Percentiles rank a stretch among this genome's conserved stretches.
phyloP scores from a whole-genome alignment of 306 rosid genomes.

The Cucurbita moschata region DNA sequence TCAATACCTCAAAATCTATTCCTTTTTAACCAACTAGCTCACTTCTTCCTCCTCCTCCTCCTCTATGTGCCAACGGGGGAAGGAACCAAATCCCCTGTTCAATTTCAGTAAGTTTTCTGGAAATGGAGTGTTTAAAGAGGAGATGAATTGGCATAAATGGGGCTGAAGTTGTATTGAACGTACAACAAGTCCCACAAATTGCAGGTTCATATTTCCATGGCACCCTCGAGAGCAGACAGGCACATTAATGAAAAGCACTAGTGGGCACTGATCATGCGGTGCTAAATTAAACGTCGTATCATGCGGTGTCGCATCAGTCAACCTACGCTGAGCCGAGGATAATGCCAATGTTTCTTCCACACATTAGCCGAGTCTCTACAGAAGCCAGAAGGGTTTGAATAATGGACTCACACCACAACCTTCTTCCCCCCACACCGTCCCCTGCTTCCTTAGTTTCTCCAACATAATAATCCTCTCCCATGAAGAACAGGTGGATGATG shows the following conservation, averaged over 20 bases:
- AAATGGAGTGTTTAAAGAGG: neutral
- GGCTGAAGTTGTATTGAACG: slow-evolving; percentile 23
- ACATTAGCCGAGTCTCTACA: slow-evolving; percentile 13
- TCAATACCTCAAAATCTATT: neutral
- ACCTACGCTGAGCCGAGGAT: slow-evolving; percentile 59
- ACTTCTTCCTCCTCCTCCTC: neutral
- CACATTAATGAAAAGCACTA: slow-evolving; percentile 51
- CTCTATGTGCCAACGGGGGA: neutral
- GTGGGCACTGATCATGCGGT: slow-evolving; percentile 41
- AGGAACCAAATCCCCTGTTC: neutral
- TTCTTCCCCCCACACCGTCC: neutral
- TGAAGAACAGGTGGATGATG: neutral
- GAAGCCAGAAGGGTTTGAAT: slow-evolving; percentile 24
- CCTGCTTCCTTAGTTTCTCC: neutral
- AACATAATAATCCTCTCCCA: neutral
- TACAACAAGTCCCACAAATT: slow-evolving; percentile 64
- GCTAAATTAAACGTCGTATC: slow-evolving; percentile 44
- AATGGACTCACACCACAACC: neutral
- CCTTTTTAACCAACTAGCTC: neutral
- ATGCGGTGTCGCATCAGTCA: slow-evolving; percentile 73
- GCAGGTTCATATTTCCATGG: slow-evolving; percentile 44
- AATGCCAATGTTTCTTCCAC: slow-evolving; percentile 59
- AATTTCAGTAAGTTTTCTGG: neutral
- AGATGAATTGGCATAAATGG: neutral
- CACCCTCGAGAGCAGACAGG: slow-evolving; percentile 47